phyloP scores from a whole-genome alignment of 257 asterid species.

The Solanum commersonii region DNA sequence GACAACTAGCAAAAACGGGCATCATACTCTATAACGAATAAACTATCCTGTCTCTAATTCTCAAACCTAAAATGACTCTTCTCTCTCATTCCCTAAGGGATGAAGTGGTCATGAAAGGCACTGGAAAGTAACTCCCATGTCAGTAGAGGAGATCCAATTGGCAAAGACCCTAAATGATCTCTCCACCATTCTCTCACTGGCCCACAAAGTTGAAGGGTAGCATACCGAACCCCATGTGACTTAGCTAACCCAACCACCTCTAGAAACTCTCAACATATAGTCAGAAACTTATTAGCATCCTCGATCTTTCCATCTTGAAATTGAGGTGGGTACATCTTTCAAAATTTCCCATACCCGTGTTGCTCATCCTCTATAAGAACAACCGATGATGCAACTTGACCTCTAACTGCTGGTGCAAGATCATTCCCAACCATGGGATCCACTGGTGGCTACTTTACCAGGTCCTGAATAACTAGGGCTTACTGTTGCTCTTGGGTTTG shows the following conservation, averaged over 20 bases:
- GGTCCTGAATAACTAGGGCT: background rate
- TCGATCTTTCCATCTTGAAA: background rate
- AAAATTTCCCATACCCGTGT: background rate
- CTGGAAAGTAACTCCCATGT: background rate
- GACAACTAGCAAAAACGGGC: background rate
- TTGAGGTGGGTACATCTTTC: no score
- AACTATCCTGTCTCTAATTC: background rate
- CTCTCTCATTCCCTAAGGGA: background rate
- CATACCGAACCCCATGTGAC: background rate
- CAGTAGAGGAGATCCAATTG: background rate
- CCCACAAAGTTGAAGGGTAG: background rate
- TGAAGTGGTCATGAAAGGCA: background rate
- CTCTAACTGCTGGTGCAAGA: background rate
- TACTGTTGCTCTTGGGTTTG: background rate
- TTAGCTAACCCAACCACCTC: background rate
- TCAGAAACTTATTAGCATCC: background rate
- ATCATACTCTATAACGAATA: no score
- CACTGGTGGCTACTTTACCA: background rate
- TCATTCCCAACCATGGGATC: background rate
- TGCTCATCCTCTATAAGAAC: background rate
- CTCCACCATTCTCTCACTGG: background rate
- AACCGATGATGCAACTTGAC: background rate
- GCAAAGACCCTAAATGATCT: no score
- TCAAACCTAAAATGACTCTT: background rate
- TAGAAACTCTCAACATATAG: no score